phyloP scores from a whole-genome alignment of 2,329 filamentous ascomycete genomes.

The Colletotrichum somersetense region DNA sequence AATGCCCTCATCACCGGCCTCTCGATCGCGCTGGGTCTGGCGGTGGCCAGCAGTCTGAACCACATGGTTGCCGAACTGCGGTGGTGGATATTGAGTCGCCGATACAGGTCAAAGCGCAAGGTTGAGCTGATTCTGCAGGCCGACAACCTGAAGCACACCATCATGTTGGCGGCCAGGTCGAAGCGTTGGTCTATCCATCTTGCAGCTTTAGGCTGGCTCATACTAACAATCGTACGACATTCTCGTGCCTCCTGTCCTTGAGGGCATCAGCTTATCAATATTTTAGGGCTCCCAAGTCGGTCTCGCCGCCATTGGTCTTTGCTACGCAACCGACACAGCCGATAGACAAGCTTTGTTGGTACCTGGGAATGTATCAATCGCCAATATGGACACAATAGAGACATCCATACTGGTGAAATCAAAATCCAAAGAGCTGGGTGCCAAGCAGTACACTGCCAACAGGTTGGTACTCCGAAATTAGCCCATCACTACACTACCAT shows the following conservation, averaged over 20 bases:
- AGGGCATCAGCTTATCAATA: neutral
- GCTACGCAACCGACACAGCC: slow-evolving; percentile 57
- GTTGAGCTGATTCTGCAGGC: slow-evolving; percentile 49
- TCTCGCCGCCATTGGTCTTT: slow-evolving; percentile 57
- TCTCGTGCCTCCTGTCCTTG: neutral
- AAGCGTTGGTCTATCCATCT: slow-evolving; percentile 47
- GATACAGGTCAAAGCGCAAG: slow-evolving; percentile 54
- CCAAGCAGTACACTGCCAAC: slow-evolving; percentile 58
- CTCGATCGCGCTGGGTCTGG: slow-evolving; percentile 57
- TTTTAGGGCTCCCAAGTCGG: slow-evolving; percentile 56
- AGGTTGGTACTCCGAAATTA: slow-evolving; percentile 45
- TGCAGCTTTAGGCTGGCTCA: slow-evolving; percentile 47
- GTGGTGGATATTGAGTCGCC: slow-evolving; percentile 59
- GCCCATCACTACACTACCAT: neutral
- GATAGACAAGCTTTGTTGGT: slow-evolving; percentile 49
- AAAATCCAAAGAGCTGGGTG: slow-evolving; percentile 43
- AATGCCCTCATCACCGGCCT: slow-evolving; percentile 60
- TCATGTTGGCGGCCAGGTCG: slow-evolving; percentile 48
- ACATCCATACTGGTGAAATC: slow-evolving; percentile 48
- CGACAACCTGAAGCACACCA: slow-evolving; percentile 49
- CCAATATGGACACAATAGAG: slow-evolving; percentile 53
- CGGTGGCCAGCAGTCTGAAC: slow-evolving; percentile 58
- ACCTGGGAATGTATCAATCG: slow-evolving; percentile 52
- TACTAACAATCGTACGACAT: slow-evolving; percentile 49
- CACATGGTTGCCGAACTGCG: slow-evolving; percentile 58